phyloP scores from a whole-genome alignment of 352 stramenopile genomes.

The Phytophthora citricola region DNA sequence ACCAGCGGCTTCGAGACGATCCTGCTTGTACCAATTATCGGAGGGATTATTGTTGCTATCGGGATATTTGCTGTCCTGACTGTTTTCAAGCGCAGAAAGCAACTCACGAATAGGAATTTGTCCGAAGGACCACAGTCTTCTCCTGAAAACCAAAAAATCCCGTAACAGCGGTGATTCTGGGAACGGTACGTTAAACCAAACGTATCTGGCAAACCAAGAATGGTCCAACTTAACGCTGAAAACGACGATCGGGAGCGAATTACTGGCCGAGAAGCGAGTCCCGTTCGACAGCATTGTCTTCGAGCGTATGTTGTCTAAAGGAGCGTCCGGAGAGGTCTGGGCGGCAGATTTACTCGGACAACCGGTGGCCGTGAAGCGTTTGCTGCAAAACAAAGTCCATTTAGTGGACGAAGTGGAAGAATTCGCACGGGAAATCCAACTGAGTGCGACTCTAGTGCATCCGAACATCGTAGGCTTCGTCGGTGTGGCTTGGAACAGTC shows the following conservation, averaged over 20 bases:
- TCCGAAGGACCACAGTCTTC: not conserved
- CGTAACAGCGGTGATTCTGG: not conserved
- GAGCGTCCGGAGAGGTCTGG: constrained; percentile 61
- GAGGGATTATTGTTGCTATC: not conserved
- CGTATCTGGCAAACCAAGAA: not conserved
- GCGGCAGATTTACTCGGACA: constrained; percentile 26
- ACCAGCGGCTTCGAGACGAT: constrained; percentile 7
- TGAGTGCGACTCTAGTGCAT: constrained; percentile 36
- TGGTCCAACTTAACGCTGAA: constrained; percentile 14
- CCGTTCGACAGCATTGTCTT: constrained; percentile 34
- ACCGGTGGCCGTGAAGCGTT: constrained; percentile 48
- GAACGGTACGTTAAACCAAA: not conserved
- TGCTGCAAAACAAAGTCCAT: constrained; percentile 31
- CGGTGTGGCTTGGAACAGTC: constrained; percentile 48
- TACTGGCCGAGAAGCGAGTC: constrained; percentile 23
- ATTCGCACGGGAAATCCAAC: constrained; percentile 43
- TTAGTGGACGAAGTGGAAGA: constrained; percentile 35
- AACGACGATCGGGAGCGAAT: constrained; percentile 11
- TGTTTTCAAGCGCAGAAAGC: constrained; percentile 4
- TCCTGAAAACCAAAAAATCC: not conserved
- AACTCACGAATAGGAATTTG: not conserved
- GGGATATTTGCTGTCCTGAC: constrained; percentile 6
- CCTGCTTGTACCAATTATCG: constrained; percentile 23
- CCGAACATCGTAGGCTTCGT: constrained; percentile 42
- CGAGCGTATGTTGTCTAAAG: constrained; percentile 36